Conservation (phyloP, 306 rosid species). For the Echinosophora koreensis region DNA sequence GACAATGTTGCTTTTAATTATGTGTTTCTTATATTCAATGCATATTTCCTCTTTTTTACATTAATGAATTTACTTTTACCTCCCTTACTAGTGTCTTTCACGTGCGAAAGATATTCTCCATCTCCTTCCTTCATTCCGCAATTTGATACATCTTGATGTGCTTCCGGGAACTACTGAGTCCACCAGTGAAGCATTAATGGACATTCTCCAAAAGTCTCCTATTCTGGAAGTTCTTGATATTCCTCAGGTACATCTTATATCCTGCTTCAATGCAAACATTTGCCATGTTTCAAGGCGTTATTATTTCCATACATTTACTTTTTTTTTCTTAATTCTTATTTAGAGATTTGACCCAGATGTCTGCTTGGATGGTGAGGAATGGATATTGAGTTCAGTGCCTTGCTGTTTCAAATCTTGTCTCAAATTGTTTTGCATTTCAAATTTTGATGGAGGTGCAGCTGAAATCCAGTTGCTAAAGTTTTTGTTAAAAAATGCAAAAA, state of each 20-base stretch:
- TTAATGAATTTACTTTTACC: not conserved
- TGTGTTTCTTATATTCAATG: not conserved
- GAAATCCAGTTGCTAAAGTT: conserved; percentile 31
- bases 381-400: conserved; percentile 27
- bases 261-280: not conserved
- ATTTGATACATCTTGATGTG: conserved; percentile 37
- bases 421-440: conserved; percentile 28
- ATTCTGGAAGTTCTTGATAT: conserved; percentile 31
- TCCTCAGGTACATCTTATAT: conserved; percentile 23
- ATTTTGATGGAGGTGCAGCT: conserved; percentile 29
- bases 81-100: conserved; percentile 10
- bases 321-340: not conserved
- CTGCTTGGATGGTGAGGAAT: conserved; percentile 25
- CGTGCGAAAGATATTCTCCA: not conserved
- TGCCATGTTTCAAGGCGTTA: conserved; percentile 13
- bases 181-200: conserved; percentile 9
- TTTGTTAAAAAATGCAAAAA: conserved; percentile 31
- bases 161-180: not conserved
- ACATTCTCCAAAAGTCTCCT: conserved; percentile 46
- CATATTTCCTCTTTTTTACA: not conserved
- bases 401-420: conserved; percentile 36
- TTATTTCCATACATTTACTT: not conserved
- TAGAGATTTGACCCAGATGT: conserved; percentile 32
- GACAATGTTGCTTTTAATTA: not conserved
- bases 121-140: conserved; percentile 33